Evolutionary conservation across 2,329 filamentous ascomycete species (phyloP).

Genomic region (Scedosporium aurantiacum): DNA sequence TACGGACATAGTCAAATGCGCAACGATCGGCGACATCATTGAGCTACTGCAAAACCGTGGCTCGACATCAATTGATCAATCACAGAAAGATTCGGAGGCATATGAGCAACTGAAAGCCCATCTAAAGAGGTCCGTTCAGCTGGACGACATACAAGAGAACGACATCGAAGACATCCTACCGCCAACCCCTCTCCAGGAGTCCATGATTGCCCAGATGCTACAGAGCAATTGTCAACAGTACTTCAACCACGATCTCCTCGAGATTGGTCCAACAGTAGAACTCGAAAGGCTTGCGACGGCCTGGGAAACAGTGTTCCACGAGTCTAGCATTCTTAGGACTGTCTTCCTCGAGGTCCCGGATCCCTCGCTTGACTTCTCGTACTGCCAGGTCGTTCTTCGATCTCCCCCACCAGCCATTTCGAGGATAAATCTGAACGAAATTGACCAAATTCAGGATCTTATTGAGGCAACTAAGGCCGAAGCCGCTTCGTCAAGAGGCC

Average conservation of each 20-base stretch:
- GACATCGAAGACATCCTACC: slow-evolving; percentile 54
- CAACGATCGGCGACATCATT: slow-evolving; percentile 54
- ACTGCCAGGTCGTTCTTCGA: slow-evolving; percentile 36
- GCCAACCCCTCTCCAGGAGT: slow-evolving; percentile 74
- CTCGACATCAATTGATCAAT: background rate
- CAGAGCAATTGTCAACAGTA: slow-evolving; percentile 64
- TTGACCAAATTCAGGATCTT: slow-evolving; percentile 23
- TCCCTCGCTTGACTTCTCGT: slow-evolving; percentile 38
- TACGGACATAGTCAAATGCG: slow-evolving; percentile 64
- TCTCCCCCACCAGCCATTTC: slow-evolving; percentile 12
- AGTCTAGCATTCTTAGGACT: slow-evolving; percentile 64
- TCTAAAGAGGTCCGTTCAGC: slow-evolving; percentile 27
- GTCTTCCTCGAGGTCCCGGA: slow-evolving; percentile 58
- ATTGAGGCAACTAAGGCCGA: slow-evolving; percentile 24
- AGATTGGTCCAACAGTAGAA: slow-evolving; percentile 45
- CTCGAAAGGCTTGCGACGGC: slow-evolving; percentile 44
- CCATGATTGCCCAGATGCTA: slow-evolving; percentile 74
- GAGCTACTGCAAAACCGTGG: background rate
- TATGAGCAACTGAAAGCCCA: slow-evolving; percentile 15
- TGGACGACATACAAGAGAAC: slow-evolving; percentile 17
- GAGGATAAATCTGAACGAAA: slow-evolving; percentile 14
- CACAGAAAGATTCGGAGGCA: background rate
- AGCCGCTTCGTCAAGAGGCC: slow-evolving; percentile 26
- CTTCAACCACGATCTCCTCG: slow-evolving; percentile 73
- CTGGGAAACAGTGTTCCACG: slow-evolving; percentile 47